Evolutionary conservation across 2,329 filamentous ascomycete species (phyloP).

Genomic region (Phialemoniopsis sp.): DNA sequence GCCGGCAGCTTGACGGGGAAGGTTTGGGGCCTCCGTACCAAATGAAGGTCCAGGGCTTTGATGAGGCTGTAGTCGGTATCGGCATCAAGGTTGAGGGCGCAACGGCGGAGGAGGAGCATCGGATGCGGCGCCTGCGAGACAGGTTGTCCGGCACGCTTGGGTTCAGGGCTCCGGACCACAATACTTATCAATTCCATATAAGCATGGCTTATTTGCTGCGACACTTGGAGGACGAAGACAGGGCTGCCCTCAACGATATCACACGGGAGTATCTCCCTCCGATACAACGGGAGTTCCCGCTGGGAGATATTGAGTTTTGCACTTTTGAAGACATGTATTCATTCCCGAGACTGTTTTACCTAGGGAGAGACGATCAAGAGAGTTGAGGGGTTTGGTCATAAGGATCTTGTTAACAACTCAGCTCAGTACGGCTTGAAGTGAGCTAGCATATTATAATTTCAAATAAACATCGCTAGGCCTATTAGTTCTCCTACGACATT

Average conservation of each 20-base stretch:
- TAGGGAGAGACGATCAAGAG: too few species aligned
- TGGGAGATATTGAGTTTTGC: conserved; percentile 16
- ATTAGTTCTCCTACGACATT: too few species aligned
- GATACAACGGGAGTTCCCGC: conserved; percentile 13
- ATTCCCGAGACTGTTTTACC: conserved; percentile 10
- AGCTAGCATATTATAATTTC: too few species aligned
- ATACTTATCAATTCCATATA: conserved; percentile 15
- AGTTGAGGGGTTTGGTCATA: too few species aligned
- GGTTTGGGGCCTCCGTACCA: conserved; percentile 11
- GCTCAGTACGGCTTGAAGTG: too few species aligned
- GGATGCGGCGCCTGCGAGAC: conserved; percentile 13
- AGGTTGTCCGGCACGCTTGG: conserved; percentile 9
- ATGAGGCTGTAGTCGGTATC: conserved; percentile 11
- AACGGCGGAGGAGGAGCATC: conserved; percentile 5
- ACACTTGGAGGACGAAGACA: conserved; percentile 8
- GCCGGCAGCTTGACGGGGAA: not conserved
- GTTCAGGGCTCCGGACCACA: conserved; percentile 12
- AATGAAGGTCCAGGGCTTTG: conserved; percentile 10
- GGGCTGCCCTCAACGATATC: conserved; percentile 8
- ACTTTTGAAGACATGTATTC: conserved; percentile 17
- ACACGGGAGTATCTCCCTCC: conserved; percentile 7
- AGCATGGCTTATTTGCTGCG: conserved; percentile 17
- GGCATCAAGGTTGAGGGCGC: conserved; percentile 2
- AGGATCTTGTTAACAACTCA: too few species aligned
- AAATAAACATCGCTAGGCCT: too few species aligned